These are phyloP conservation scores for Terana coerulea DNA, from an alignment of 768 basidiomycete genomes.

Conservation along the genomic window DNA sequence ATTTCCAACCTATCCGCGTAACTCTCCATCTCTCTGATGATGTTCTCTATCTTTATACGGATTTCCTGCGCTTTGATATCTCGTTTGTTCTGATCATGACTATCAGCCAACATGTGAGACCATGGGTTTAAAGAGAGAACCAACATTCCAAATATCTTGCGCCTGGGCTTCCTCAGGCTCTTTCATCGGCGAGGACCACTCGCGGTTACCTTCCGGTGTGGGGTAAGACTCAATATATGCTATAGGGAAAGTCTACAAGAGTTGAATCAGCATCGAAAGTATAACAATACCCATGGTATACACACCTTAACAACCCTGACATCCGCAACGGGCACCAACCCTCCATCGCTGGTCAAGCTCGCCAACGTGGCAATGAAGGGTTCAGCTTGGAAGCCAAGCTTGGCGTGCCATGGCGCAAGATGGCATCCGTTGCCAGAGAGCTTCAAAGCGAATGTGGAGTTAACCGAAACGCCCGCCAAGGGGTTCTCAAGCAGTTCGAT, in stretches of 20 bases:
- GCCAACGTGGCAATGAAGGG: conserved; percentile 74
- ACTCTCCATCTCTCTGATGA: conserved; percentile 47
- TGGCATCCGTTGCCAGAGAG: conserved; percentile 85
- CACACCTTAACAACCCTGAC: conserved; percentile 64
- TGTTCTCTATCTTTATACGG: conserved; percentile 53
- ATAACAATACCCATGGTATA: background rate
- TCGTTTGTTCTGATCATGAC: background rate
- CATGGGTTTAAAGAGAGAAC: conserved; percentile 10
- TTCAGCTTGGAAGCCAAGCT: conserved; percentile 69
- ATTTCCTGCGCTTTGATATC: conserved; percentile 34
- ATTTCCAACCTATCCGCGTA: conserved; percentile 64
- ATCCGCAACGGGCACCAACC: conserved; percentile 70
- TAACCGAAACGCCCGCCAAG: background rate
- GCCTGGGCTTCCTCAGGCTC: conserved; percentile 63
- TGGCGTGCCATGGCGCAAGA: conserved; percentile 83
- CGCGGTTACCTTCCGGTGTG: conserved; percentile 44
- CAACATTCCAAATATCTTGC: conserved; percentile 70
- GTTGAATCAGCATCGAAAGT: background rate
- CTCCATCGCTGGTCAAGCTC: conserved; percentile 81
- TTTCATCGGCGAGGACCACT: conserved; percentile 51
- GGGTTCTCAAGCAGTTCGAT: conserved; percentile 66
- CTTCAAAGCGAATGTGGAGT: conserved; percentile 40
- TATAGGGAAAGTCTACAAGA: conserved; percentile 58
- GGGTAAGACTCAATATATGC: conserved; percentile 73
- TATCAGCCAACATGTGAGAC: background rate